These are phyloP conservation scores for Wallacemonas sp. DNA, from an alignment of 208 protist species.

Conservation along the genomic window DNA sequence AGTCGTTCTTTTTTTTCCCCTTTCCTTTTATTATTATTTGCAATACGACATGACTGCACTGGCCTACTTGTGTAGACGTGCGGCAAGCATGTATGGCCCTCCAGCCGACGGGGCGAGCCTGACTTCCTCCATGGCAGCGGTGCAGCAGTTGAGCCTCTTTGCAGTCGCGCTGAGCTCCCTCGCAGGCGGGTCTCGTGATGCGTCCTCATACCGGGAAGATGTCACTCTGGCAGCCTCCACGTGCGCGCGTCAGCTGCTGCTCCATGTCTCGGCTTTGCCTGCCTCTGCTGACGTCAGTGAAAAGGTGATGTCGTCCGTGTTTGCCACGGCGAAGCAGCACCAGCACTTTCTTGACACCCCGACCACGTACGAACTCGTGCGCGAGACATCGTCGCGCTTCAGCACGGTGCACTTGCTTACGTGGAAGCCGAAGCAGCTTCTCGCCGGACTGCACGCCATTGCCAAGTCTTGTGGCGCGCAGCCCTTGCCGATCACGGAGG, in stretches of 20 bases:
- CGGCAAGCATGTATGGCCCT: constrained; percentile 3
- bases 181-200: constrained; percentile 2
- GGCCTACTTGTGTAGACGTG: constrained; percentile 10
- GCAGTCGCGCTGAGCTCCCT: constrained; percentile 24
- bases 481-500: constrained; percentile 31
- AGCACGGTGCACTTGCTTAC: constrained; percentile 31
- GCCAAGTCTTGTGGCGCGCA: constrained; percentile 38
- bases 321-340: constrained; percentile 35
- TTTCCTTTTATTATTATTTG: no score
- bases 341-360: constrained; percentile 25
- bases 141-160: constrained; percentile 16
- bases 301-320: constrained; percentile 33
- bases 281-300: constrained; percentile 19
- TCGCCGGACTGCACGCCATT: constrained; percentile 55
- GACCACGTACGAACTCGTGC: constrained; percentile 28
- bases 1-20: constrained; percentile 1
- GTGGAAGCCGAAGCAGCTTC: constrained; percentile 54
- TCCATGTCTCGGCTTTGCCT: constrained; percentile 30
- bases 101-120: background rate
- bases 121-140: background rate
- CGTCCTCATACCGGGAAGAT: background rate
- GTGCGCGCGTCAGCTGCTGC: constrained; percentile 23
- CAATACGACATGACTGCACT: constrained; percentile 3
- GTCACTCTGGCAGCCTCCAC: background rate
- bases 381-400: constrained; percentile 37